Evolutionary conservation across 768 basidiomycete species (phyloP).

Genomic region (Russula emetica): DNA sequence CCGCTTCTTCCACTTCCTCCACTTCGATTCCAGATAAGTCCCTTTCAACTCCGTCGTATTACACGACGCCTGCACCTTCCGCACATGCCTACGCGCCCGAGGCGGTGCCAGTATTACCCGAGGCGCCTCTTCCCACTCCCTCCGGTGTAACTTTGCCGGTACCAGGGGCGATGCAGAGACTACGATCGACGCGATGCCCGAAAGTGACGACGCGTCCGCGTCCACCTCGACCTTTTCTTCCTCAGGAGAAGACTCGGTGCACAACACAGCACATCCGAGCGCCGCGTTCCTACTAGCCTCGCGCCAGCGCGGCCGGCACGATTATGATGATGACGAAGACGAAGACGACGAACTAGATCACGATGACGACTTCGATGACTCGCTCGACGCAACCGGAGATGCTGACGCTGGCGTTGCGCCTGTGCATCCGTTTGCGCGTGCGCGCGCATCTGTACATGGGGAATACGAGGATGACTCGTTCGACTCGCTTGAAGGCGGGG

Average conservation of each 20-base stretch:
- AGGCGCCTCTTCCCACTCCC: slow-evolving; percentile 27
- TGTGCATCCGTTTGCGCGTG: slow-evolving; percentile 58
- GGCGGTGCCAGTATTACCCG: slow-evolving; percentile 25
- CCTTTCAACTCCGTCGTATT: slow-evolving; percentile 14
- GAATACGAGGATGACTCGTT: slow-evolving; percentile 43
- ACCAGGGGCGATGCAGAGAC: neutral
- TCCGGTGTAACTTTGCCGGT: slow-evolving; percentile 29
- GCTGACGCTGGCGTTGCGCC: slow-evolving; percentile 38
- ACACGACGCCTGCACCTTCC: slow-evolving; percentile 7
- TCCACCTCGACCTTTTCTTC: slow-evolving; percentile 50
- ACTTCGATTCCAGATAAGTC: slow-evolving; percentile 4
- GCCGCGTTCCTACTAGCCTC: slow-evolving; percentile 67
- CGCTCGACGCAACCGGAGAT: slow-evolving; percentile 41
- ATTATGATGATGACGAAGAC: slow-evolving; percentile 18
- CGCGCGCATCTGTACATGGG: slow-evolving; percentile 29
- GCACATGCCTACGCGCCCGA: slow-evolving; percentile 27
- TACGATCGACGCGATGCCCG: slow-evolving; percentile 12
- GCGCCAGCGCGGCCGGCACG: slow-evolving; percentile 29
- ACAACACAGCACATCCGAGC: slow-evolving; percentile 60
- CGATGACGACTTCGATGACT: slow-evolving; percentile 34
- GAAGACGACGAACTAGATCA: slow-evolving; percentile 24
- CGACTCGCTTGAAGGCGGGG: slow-evolving; percentile 41
- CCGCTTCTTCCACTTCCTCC: neutral
- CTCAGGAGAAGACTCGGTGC: slow-evolving; percentile 49
- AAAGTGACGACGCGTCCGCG: slow-evolving; percentile 36